These are phyloP conservation scores for Yarrowia sp. DNA, from an alignment of 805 yeast species.

Conservation along the genomic window DNA sequence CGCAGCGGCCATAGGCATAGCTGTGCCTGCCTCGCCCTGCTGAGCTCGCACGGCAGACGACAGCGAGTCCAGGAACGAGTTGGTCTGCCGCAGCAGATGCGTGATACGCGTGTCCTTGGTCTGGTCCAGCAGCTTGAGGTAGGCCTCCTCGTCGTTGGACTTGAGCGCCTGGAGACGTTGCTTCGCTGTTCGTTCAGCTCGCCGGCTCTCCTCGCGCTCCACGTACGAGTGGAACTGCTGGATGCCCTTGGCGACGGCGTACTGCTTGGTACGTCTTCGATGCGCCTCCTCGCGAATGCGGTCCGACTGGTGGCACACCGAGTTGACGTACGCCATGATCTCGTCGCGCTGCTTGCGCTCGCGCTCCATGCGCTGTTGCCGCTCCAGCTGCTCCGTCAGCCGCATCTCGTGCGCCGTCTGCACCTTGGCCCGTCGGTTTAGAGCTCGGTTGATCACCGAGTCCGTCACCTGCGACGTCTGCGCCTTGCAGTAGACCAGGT, in stretches of 20 bases:
- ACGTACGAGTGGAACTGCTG: constrained; percentile 64
- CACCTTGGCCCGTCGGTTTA: constrained; percentile 71
- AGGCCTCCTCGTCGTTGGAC: constrained; percentile 96
- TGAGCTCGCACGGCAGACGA: constrained; percentile 89
- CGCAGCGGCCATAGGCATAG: constrained; percentile 1
- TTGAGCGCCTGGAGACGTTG: constrained; percentile 97
- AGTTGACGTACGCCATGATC: constrained; percentile 37
- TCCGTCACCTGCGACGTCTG: constrained; percentile 56
- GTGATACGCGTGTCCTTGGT: constrained; percentile 98
- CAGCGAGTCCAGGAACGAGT: constrained; percentile 82
- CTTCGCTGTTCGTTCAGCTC: constrained; percentile 90
- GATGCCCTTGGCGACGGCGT: constrained; percentile 38
- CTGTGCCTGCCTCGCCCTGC: constrained; percentile 58
- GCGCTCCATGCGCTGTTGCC: constrained; percentile 43
- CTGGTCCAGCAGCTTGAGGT: constrained; percentile 88
- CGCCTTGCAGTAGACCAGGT: constrained; percentile 67
- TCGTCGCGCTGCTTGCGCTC: constrained; percentile 41
- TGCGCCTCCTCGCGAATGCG: constrained; percentile 33
- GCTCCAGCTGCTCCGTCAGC: constrained; percentile 51
- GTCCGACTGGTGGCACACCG: constrained; percentile 34
- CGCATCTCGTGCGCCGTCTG: constrained; percentile 61
- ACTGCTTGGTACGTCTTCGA: constrained; percentile 30
- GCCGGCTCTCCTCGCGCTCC: constrained; percentile 85
- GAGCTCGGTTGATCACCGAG: constrained; percentile 76
- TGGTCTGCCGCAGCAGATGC: constrained; percentile 86